Evolutionary conservation across 1,139 yeast species (phyloP), one percentile per base, ranked within the genome.

Genomic region (Eremothecium cymbalariae): DNA sequence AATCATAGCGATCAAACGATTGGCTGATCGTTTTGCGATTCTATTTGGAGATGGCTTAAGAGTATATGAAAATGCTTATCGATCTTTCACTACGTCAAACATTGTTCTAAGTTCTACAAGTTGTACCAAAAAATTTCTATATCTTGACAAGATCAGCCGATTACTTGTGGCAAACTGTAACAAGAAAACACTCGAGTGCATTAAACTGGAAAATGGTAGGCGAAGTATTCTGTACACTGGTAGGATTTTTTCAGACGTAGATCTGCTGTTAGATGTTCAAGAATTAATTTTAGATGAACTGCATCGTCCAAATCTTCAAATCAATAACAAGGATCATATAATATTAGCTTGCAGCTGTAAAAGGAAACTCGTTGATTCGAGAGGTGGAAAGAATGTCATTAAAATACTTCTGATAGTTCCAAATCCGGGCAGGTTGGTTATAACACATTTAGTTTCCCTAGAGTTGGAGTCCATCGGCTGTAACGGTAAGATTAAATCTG

Each of bases 121-220:
- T 29, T 45, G 43, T 18, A 42, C 47, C 9, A 53, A 54, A 31
- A 37, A 34, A 20, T 47, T 47, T 35, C n/a, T 47, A 2, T 47
- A 38, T 28, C 20, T 53, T n/a, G 28, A 36, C 19, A 47, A 41
- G 17, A 35, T 54, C 11, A 51, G 51, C 24, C 35, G 59, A 25
- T 42, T 54, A 46, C 40, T 53, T 4, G 41, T 53, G 8, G 31
- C 44, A 5, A 51, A 47, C 27, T 31, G 40, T 9, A 43, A 44
- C 16, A 37, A 43, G 9, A 36, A 41, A 5, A 47, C 46, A 16
- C 48, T 57, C 49, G 48, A 51, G 28, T 48, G 52, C 31, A 32
- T 51, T 13, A 53, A 51, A 33, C 31, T 52, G 18, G 43, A 40
- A 7, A 50, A 48, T 34, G 56, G 58, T 7, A 52, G 47, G 34